Base-by-base conservation (phyloP, 164 flowering plant genomes). In the Vitis rupestris region DNA sequence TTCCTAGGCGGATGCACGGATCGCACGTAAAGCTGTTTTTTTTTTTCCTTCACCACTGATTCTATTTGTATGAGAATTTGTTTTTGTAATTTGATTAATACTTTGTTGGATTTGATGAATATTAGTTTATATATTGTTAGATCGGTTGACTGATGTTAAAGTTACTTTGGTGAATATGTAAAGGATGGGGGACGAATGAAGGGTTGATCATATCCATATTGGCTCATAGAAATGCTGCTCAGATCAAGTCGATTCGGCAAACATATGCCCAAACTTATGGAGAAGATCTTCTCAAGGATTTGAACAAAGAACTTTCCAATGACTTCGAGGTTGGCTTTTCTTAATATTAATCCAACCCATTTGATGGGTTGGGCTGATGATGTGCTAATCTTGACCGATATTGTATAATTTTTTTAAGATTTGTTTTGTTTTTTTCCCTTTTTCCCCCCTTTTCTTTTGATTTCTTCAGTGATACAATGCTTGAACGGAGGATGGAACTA, bases 171-270 rank as follows among this genome's bases (percentile, higher is more conserved):
- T 72, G 17, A 61, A 66, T 72, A 6, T 60, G 31, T 37, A 72
- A 81, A 92, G 96, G 96, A 70, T 90, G 92, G 91, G 96, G 96
- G 69, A 92, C 94, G n/a, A 80, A 90, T 63, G 98, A 92, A 84
- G 78, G 65, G 14, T 61, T 80, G 78, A 85, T 90, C 70, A 84
- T 90, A 48, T 76, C 85, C 53, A 84, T 92, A 52, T 75, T 92
- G 83, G 91, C 84, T 67, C 98, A 88, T 70, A 79, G 96, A 68
- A 86, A 82, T 76, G 86, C 93, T n/a, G 76, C 68, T 47, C 96
- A 92, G 64, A 83, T 91, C 59, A 81, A 76, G 61, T 15, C 68
- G 30, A 90, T 92, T 54, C 72, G 86, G 8, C 66, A 82, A 70
- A 65, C 81, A 63, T 90, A 90, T 68, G 79, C 82, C 16, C 84